Percentiles rank a stretch among this genome's conserved stretches.
These are phyloP conservation scores for Epichloe uncinata DNA, from an alignment of 2,329 filamentous ascomycete species.

Conservation along the genomic window DNA sequence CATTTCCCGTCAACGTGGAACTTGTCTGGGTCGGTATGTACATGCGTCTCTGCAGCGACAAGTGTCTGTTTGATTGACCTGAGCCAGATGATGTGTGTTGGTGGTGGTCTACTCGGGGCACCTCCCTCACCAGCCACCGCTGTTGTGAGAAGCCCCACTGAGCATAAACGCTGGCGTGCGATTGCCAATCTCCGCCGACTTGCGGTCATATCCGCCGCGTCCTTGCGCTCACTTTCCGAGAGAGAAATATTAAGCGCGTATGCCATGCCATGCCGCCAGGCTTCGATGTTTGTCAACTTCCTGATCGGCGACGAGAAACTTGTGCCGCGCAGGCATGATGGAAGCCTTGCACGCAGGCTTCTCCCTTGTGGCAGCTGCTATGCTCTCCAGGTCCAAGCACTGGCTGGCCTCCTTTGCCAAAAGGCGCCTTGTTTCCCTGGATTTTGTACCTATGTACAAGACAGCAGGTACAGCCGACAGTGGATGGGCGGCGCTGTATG, in stretches of 20 bases:
- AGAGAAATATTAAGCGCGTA: conserved; percentile 5
- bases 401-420: not conserved
- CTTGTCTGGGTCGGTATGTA: not conserved
- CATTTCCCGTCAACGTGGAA: not conserved
- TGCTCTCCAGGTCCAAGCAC: not conserved
- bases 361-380: not conserved
- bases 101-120: conserved; percentile 5
- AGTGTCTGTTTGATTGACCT: not conserved
- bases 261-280: not conserved
- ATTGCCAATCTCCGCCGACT: conserved; percentile 11
- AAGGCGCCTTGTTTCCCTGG: not conserved
- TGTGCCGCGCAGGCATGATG: not conserved
- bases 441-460: too few species aligned
- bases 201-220: conserved; percentile 2
- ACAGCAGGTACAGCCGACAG: not conserved
- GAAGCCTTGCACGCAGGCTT: not conserved
- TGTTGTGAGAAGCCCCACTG: conserved; percentile 7
- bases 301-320: not conserved
- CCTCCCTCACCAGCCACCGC: conserved; percentile 6
- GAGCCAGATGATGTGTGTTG: not conserved
- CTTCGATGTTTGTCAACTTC: not conserved
- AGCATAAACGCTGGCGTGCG: conserved; percentile 5
- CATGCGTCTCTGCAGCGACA: not conserved
- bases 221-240: not conserved
- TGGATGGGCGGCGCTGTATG: not conserved